Percentiles rank a stretch among this genome's conserved stretches.
Evolutionary conservation across 2,329 filamentous ascomycete species (phyloP).

Genomic region (Calonectria montana): DNA sequence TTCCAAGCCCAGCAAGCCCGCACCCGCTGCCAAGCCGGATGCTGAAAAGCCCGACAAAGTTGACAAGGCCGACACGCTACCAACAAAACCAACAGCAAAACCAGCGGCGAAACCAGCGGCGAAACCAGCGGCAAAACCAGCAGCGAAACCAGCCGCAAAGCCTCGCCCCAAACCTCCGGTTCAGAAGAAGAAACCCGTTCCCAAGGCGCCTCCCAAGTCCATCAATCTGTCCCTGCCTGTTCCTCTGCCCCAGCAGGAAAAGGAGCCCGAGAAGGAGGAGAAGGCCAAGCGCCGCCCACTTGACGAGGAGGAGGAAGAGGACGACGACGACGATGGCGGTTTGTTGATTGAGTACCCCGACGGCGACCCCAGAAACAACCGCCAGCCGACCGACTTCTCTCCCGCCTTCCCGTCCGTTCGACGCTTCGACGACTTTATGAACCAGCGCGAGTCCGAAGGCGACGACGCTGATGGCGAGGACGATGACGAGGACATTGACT

Average conservation of each 20-base stretch:
- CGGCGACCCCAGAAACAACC: constrained; percentile 50
- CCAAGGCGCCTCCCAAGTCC: constrained; percentile 47
- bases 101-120: neutral
- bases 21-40: neutral
- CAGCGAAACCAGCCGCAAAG: constrained; percentile 27
- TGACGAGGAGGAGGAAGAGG: constrained; percentile 64
- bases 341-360: constrained; percentile 71
- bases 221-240: constrained; percentile 52
- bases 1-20: constrained; percentile 34
- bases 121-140: constrained; percentile 30
- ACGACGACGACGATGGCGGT: constrained; percentile 67
- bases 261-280: constrained; percentile 28
- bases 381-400: constrained; percentile 57
- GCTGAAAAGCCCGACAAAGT: constrained; percentile 6
- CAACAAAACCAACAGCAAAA: neutral
- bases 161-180: constrained; percentile 28
- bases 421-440: constrained; percentile 66
- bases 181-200: constrained; percentile 46
- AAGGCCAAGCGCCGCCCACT: constrained; percentile 48
- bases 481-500: constrained; percentile 60
- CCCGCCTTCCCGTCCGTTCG: constrained; percentile 60
- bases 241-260: constrained; percentile 33
- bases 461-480: constrained; percentile 61
- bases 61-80: neutral
- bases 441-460: constrained; percentile 58